These are phyloP conservation scores for Exserohilum rostratum DNA, from an alignment of 2,329 filamentous ascomycete genomes.

Conservation along the genomic window DNA sequence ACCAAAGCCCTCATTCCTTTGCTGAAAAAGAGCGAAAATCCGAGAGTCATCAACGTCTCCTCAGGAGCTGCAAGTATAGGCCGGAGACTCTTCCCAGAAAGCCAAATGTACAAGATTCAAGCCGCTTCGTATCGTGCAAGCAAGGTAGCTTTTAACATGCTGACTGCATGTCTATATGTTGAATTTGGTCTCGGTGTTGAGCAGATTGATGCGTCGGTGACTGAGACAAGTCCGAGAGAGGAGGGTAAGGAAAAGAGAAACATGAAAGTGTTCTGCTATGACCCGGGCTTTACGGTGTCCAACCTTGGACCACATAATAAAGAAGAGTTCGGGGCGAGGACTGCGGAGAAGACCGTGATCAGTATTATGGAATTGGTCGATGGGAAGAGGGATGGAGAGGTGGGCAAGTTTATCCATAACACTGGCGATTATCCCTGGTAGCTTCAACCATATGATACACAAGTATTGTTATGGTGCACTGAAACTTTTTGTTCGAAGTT, in stretches of 20 bases:
- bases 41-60: conserved; percentile 47
- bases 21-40: conserved; percentile 23
- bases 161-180: conserved; percentile 40
- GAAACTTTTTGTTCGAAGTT: too few species aligned
- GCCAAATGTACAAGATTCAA: conserved; percentile 34
- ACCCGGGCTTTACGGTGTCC: conserved; percentile 48
- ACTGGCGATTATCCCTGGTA: conserved; percentile 43
- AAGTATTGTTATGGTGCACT: too few species aligned
- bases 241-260: conserved; percentile 3
- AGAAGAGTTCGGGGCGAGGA: conserved; percentile 45
- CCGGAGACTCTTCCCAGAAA: conserved; percentile 31
- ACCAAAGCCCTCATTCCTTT: conserved; percentile 26
- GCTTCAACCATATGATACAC: not conserved
- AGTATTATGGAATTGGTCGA: conserved; percentile 48
- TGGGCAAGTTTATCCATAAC: conserved; percentile 41
- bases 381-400: conserved; percentile 46
- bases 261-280: conserved; percentile 49
- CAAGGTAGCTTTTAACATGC: conserved; percentile 51
- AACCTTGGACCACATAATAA: conserved; percentile 44
- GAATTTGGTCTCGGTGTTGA: conserved; percentile 32
- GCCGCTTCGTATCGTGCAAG: conserved; percentile 43
- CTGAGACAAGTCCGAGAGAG: not conserved
- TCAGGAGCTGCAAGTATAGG: conserved; percentile 45
- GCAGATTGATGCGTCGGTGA: conserved; percentile 11
- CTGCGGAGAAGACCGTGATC: conserved; percentile 38